Percentiles rank a stretch among this genome's conserved stretches.
Evolutionary conservation across 1,139 yeast species (phyloP).

Genomic region (Entelexis paramagnoliae): DNA sequence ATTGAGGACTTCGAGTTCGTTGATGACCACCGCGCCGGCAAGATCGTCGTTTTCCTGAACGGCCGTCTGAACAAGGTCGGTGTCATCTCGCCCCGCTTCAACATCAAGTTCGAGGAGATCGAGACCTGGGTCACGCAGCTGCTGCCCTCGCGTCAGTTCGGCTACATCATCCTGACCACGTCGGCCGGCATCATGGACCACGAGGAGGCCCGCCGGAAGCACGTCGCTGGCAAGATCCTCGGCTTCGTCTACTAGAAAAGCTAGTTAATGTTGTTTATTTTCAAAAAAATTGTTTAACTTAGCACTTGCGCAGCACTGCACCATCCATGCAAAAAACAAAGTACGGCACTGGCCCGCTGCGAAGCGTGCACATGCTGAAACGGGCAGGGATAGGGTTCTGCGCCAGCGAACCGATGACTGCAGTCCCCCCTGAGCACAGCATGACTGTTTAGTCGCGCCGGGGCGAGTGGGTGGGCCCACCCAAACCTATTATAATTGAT

Average conservation of each 20-base stretch:
- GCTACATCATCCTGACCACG: slow-evolving; percentile 92
- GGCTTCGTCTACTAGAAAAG: slow-evolving; percentile 80
- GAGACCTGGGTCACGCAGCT: slow-evolving; percentile 98
- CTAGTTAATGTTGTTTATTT: background rate
- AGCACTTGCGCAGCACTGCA: background rate
- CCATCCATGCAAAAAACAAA: background rate
- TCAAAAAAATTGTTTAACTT: background rate
- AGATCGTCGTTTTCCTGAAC: slow-evolving; percentile 90
- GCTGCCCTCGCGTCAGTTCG: slow-evolving; percentile 97
- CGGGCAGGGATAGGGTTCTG: background rate
- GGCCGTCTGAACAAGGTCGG: slow-evolving; percentile 99
- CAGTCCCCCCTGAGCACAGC: background rate
- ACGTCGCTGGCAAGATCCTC: slow-evolving; percentile 94
- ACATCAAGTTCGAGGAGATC: slow-evolving; percentile 83
- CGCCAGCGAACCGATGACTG: background rate
- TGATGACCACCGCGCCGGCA: slow-evolving; percentile 98
- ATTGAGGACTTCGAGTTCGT: slow-evolving; percentile 98
- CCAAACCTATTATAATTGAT: no score
- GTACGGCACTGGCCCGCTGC: background rate
- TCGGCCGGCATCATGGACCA: slow-evolving; percentile 99
- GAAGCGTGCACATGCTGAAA: background rate
- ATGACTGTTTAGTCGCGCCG: background rate
- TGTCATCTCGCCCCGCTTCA: slow-evolving; percentile 96
- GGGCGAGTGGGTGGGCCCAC: no score
- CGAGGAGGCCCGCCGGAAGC: slow-evolving; percentile 99